Percentiles rank a stretch among this genome's conserved stretches.
Evolutionary conservation across 495 filamentous ascomycete species (phyloP).

Genomic region (Xylaria sp.): DNA sequence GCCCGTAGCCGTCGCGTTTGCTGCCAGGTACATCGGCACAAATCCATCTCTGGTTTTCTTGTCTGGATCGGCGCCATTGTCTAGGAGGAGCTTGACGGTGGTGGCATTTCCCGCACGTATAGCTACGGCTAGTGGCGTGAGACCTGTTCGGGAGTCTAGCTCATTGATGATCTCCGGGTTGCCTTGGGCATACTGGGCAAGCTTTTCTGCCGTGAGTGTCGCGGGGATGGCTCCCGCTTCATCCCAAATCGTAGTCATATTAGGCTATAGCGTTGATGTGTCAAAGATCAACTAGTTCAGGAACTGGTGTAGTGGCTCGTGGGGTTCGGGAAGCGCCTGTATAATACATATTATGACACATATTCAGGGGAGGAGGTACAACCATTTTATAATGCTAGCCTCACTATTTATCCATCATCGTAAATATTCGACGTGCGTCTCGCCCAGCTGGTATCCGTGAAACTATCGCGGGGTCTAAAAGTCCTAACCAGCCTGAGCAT

Average conservation of each 20-base stretch:
- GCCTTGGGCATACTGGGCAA: slow-evolving; percentile 17
- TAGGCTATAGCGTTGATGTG: not conserved
- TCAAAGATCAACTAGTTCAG: slow-evolving; percentile 2
- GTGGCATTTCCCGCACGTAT: slow-evolving; percentile 24
- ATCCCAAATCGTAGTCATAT: slow-evolving; percentile 26
- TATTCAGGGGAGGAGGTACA: not conserved
- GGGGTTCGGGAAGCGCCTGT: not conserved
- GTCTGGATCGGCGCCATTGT: slow-evolving; percentile 27
- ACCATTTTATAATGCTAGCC: not conserved
- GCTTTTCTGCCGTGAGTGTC: slow-evolving; percentile 14
- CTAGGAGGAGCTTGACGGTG: slow-evolving; percentile 27
- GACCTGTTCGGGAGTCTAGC: slow-evolving; percentile 17
- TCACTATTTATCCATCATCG: not conserved
- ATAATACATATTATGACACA: not conserved
- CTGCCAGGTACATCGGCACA: slow-evolving; percentile 22
- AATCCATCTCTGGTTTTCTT: slow-evolving; percentile 24
- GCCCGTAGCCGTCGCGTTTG: slow-evolving; percentile 16
- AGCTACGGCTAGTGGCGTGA: slow-evolving; percentile 25
- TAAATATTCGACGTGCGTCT: not conserved
- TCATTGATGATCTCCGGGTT: slow-evolving; percentile 21
- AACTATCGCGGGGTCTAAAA: not conserved
- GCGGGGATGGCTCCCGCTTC: slow-evolving; percentile 28
- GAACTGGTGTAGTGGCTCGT: not conserved
- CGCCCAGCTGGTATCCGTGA: not conserved
- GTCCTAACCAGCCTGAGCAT: not conserved